Evolutionary conservation across 1,284 basidiomycete genomes (phyloP).

Genomic region (Amylostereum chailletii): DNA sequence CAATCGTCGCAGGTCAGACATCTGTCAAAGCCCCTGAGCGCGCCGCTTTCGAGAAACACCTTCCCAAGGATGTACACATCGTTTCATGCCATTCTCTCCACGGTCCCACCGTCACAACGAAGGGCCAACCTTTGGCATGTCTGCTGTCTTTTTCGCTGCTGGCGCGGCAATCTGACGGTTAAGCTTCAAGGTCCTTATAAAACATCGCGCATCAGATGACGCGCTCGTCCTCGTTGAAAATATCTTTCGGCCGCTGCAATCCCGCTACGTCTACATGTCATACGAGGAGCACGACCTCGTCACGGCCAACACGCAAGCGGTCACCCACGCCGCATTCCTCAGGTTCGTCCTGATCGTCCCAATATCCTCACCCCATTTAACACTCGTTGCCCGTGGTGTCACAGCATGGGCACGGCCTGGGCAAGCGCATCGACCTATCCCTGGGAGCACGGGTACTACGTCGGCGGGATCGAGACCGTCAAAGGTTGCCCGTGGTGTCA

Average conservation of each 20-base stretch:
- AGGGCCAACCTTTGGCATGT: conserved; percentile 87
- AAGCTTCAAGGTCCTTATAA: conserved; percentile 70
- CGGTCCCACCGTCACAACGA: conserved; percentile 84
- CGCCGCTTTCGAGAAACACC: conserved; percentile 82
- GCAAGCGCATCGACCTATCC: conserved; percentile 73
- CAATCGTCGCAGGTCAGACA: conserved; percentile 93
- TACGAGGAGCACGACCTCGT: conserved; percentile 96
- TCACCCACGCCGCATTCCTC: conserved; percentile 95
- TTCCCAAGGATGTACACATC: conserved; percentile 83
- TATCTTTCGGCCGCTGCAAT: conserved; percentile 77
- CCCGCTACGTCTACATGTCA: conserved; percentile 84
- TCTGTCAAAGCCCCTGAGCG: conserved; percentile 95
- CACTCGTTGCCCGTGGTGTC: neutral
- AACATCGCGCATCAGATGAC: conserved; percentile 74
- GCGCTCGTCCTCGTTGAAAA: conserved; percentile 76
- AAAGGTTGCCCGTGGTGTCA: conserved; percentile 41
- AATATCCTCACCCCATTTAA: conserved; percentile 6
- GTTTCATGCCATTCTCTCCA: conserved; percentile 94
- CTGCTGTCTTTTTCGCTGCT: neutral
- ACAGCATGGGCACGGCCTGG: conserved; percentile 98
- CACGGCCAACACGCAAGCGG: conserved; percentile 97
- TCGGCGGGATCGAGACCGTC: conserved; percentile 97
- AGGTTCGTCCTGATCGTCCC: conserved; percentile 44
- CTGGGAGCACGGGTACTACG: conserved; percentile 92
- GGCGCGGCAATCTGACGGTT: conserved; percentile 1